Evolutionary conservation across 805 yeast species (phyloP), one percentile per base, ranked within the genome.

Genomic region (Metschnikowia noctiluminum): DNA sequence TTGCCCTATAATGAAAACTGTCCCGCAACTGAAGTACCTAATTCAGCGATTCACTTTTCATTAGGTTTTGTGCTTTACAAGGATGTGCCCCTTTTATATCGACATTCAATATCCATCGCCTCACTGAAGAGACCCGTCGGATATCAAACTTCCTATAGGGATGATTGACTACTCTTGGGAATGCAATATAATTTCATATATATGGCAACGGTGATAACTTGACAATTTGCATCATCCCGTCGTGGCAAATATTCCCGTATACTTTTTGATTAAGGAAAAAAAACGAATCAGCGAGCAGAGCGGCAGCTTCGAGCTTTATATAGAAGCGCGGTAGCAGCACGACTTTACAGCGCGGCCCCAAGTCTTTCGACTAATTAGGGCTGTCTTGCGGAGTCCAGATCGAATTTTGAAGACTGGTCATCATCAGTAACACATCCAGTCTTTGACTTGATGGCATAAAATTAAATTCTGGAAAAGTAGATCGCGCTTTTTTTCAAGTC

Each of bases 131-230:
- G 77, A 69, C 69, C 64, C 71, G 61, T 65, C 81, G 74, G 76
- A 65, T 61, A 64, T 58, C 78, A 71, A 80, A 80, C 84, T 80
- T 80, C 85, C 84, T 79, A 74, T 67, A 63, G 71, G 83, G 84
- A 67, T 42, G 36, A 54, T 40, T 69, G 56, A 46, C 61, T 70
- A 51, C 51, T 80, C 82, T 80, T 68, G 84, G 84, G 80, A 79
- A 72, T 64, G 65, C 59, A 60, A 56, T 60, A 60, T 56, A 58
- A 60, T 65, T 10, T n/a, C n/a, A 65, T 61, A 62, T 59, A 54
- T 57, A 79, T 80, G 85, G 85, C 85, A 80, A 79, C 84, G 84
- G 68, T 72, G 67, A 70, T 73, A 75, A 78, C 82, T 78, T 78
- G 82, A 76, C 73, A 72, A 73, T 74, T 51, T 74, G 68, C 80